Percentiles rank a stretch among this genome's conserved stretches.
Conservation (phyloP, 2,329 filamentous ascomycete genomes). For the Arthroderma sp. region DNA sequence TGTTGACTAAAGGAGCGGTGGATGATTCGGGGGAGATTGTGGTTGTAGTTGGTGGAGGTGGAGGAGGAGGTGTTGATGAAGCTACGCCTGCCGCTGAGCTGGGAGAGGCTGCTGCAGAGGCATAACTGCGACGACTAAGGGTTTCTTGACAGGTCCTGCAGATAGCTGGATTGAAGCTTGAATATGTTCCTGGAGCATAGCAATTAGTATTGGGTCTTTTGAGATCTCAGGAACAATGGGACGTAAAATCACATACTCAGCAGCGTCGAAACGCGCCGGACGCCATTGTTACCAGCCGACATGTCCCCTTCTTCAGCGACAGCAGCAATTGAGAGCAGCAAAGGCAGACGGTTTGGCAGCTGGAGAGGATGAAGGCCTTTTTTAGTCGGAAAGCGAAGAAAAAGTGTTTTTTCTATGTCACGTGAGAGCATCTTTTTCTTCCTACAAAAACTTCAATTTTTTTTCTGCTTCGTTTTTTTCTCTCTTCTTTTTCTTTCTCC, state of each 20-base stretch:
- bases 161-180: constrained; percentile 26
- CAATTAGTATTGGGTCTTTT: constrained; percentile 8
- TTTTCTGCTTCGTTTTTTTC: constrained; percentile 15
- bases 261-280: constrained; percentile 26
- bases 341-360: not conserved
- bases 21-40: constrained; percentile 19
- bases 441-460: constrained; percentile 15
- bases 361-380: not conserved
- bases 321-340: not conserved
- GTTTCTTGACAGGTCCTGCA: constrained; percentile 33
- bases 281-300: constrained; percentile 30
- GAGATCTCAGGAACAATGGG: not conserved
- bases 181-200: constrained; percentile 18
- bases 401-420: too few relatives aligned
- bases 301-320: constrained; percentile 15
- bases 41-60: constrained; percentile 25
- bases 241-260: constrained; percentile 21
- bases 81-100: constrained; percentile 18
- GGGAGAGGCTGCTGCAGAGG: constrained; percentile 27
- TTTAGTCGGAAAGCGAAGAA: too few relatives aligned
- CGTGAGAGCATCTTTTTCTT: constrained; percentile 7
- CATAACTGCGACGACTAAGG: constrained; percentile 26
- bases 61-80: constrained; percentile 13
- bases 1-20: constrained; percentile 15
- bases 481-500: constrained; percentile 30